Conservation (phyloP, 306 rosid genomes). For the Astragalus membranaceus region DNA sequence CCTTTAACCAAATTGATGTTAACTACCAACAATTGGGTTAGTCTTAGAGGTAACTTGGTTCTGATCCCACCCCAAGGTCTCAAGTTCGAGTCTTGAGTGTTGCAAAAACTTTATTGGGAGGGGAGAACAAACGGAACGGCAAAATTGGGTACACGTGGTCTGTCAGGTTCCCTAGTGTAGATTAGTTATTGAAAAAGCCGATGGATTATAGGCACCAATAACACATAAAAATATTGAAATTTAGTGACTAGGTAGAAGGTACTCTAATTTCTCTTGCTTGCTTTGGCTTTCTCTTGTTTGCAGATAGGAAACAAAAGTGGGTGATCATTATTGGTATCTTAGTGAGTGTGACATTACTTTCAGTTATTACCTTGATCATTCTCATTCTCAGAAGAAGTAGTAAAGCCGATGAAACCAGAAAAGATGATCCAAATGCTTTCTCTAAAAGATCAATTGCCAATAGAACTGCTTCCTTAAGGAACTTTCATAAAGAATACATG, state of each 20-base stretch:
- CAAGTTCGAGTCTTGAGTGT: too few relatives aligned
- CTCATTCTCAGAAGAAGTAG: slow-evolving; percentile 30
- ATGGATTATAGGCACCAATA: too few relatives aligned
- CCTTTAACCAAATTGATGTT: neutral
- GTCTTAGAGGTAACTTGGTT: too few relatives aligned
- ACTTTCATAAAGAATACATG: slow-evolving; percentile 22
- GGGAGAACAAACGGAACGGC: too few relatives aligned
- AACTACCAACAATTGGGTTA: too few relatives aligned
- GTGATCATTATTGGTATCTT: slow-evolving; percentile 29
- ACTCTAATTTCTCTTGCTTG: slow-evolving; percentile 1
- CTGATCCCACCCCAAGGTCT: too few relatives aligned
- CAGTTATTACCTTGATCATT: slow-evolving; percentile 27
- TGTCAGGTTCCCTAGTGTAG: too few relatives aligned
- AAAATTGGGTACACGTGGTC: too few relatives aligned
- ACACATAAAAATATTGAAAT: too few relatives aligned
- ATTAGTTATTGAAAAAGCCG: too few relatives aligned
- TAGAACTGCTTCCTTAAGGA: slow-evolving; percentile 33
- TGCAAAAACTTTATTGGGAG: too few relatives aligned
- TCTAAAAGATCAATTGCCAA: slow-evolving; percentile 30
- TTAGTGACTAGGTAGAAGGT: neutral
- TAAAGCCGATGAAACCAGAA: neutral
- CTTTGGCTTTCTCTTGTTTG: slow-evolving; percentile 18
- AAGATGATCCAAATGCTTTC: slow-evolving; percentile 23
- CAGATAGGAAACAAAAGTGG: slow-evolving; percentile 34
- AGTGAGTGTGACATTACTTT: slow-evolving; percentile 41